Base-by-base conservation (phyloP, 306 rosid species). In the Urtica urens region DNA sequence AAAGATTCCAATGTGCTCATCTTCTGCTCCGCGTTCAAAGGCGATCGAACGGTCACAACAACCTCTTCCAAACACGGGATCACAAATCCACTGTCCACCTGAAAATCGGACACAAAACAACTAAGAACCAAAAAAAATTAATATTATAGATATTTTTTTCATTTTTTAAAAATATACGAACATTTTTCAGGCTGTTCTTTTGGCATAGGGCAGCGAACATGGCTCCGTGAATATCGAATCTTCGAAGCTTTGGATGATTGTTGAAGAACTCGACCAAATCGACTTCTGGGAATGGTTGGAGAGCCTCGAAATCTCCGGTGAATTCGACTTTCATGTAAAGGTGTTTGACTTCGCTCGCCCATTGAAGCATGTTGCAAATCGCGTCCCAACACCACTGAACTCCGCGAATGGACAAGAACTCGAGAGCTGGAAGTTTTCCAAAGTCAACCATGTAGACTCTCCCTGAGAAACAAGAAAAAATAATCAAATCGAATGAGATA, bases 191-290 rank as follows among this genome's bases (percentile, higher is more conserved):
- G 64, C 94, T 85, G 70, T 85, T 85, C 69, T 71, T 92, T 66
- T 85, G 99, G 69, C 96, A 92, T 52, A 92, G 87, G 9, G 99
- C 96, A 33, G 99, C 99, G 70, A 92, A 85, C 99, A 92, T 79
- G 54, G 99, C 99, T 69, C 99, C 99, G 58, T 92, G 99, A 30
- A 85, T 60, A 30, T 92, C 96, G 26, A 92, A 85, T 69, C 59
- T 82, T 49, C 50, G 68, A 46, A 92, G 64, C 70, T 63, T 82
- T 25, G 82, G 93, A 76, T 92, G 94, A 53, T 66, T 77, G 58
- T 82, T 85, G 78, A 92, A 92, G 61, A 92, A 85, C 2, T 92
- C 96, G 50, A 82, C 99, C 15, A 85, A 81, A 63, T 92, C 96
- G 48, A 92, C 69, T 68, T 85, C 99, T 14, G 99, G 96, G 55